Evolutionary conservation across 2,329 filamentous ascomycete genomes (phyloP).

Genomic region (Botryosphaeria dothidea): DNA sequence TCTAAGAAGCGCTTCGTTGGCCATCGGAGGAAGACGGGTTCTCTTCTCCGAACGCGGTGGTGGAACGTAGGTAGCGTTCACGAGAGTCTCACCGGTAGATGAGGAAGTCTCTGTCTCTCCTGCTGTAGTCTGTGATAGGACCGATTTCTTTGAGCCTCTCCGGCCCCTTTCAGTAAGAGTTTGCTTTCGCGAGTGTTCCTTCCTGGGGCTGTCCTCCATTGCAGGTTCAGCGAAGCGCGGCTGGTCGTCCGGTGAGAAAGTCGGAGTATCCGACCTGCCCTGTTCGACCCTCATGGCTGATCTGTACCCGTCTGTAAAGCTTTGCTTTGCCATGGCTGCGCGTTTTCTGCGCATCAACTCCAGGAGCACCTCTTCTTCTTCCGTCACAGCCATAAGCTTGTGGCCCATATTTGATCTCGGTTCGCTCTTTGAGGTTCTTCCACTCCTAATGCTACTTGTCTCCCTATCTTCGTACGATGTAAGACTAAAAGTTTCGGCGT

Average conservation of each 20-base stretch:
- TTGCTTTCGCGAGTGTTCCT: not conserved
- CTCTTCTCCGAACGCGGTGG: not conserved
- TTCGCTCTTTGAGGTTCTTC: constrained; percentile 35
- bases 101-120: not conserved
- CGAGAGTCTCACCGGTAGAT: not conserved
- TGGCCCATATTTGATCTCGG: constrained; percentile 32
- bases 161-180: not conserved
- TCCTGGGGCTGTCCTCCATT: not conserved
- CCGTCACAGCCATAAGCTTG: constrained; percentile 50
- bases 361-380: constrained; percentile 51
- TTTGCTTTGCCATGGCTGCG: constrained; percentile 47
- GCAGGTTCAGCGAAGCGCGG: not conserved
- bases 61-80: constrained; percentile 25
- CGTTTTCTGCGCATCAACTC: constrained; percentile 53
- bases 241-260: not conserved
- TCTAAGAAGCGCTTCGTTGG: constrained; percentile 7
- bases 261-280: not conserved
- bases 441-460: constrained; percentile 30
- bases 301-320: constrained; percentile 39
- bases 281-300: constrained; percentile 36
- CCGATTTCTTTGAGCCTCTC: not conserved
- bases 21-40: not conserved
- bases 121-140: not conserved
- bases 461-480: constrained; percentile 14
- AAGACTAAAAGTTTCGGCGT: not conserved